Base-by-base conservation (phyloP, 2,329 filamentous ascomycete genomes). In the Fusarium avenaceum region DNA sequence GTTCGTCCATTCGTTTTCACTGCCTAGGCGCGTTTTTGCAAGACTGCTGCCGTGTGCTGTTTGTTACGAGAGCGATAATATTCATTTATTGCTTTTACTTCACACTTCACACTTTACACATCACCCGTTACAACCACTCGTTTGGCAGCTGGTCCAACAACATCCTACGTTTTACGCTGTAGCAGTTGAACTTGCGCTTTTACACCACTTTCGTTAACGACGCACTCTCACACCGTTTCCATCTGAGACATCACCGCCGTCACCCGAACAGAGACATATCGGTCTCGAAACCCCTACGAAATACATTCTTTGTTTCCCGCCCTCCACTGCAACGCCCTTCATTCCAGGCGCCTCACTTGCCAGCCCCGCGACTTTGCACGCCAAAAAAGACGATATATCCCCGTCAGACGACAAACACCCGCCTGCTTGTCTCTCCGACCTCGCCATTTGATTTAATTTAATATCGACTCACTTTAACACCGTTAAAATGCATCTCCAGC, bases 1-100 rank as follows among this genome's bases (percentile, higher is more conserved):
- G 69, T 72, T 75, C 63, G 73, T 75, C 73, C 73, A 69, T 75
- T 75, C 73, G 55, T 75, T 75, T 72, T 55, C 49, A 45, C 44
- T 57, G 59, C 61, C 58, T 33, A 52, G 68, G 68, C 59, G 72
- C 60, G 67, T 67, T 70, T 70, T 72, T 72, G 66, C 48, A 72
- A 71, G 53, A 65, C 65, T 60, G 66, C 56, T 62, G 56, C 56
- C 24, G 35, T 69, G 57, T 61, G 61, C 44, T 60, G 24, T 51
- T 55, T 46, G 28, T 58, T 26, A 48, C 45, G 28, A 50, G 15
- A 57, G 48, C 47, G 44, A 67, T 46, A 50, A 53, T 49, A 26
- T 40, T 49, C 35, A 42, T 50, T 66, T 48, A 66, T 61, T 60
- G 65, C 56, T 47, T 70, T 65, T 45, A 51, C 58, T 52, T 28